These are phyloP conservation scores for Rhodotorula graminis DNA, from an alignment of 768 basidiomycete genomes.

Conservation along the genomic window DNA sequence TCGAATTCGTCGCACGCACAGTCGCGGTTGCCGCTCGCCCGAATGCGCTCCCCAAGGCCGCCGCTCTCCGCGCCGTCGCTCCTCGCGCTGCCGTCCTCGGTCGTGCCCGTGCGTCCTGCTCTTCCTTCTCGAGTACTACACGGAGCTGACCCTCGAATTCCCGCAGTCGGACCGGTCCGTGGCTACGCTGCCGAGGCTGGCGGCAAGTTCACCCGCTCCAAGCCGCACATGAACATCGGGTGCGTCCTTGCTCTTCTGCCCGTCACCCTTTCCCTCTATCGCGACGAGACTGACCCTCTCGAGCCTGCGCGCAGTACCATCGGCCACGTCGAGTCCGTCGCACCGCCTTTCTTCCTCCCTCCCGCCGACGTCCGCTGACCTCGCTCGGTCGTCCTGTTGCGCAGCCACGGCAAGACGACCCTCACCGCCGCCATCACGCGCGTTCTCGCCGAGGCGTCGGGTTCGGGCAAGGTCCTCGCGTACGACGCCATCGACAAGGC, in stretches of 20 bases:
- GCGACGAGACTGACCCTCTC: not conserved
- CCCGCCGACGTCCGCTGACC: no score
- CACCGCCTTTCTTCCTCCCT: no score
- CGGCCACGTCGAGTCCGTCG: constrained; percentile 42
- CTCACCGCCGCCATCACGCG: constrained; percentile 94
- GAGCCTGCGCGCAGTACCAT: constrained; percentile 11
- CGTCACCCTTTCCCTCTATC: not conserved
- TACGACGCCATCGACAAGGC: constrained; percentile 98
- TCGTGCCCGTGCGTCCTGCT: constrained; percentile 10
- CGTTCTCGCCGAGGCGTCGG: constrained; percentile 66
- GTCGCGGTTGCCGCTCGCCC: constrained; percentile 35
- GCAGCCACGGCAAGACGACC: constrained; percentile 87
- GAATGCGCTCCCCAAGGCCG: constrained; percentile 7
- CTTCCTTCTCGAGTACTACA: accelerated
- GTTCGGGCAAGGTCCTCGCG: constrained; percentile 74
- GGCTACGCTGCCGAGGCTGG: constrained; percentile 42
- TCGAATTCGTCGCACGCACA: not conserved
- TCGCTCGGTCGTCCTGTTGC: no score
- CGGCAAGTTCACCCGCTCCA: constrained; percentile 41
- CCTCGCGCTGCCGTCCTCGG: constrained; percentile 22
- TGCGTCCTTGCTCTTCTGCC: not conserved
- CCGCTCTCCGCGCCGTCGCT: constrained; percentile 12
- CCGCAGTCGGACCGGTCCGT: constrained; percentile 24
- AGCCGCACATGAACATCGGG: constrained; percentile 82
- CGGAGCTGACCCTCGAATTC: not conserved